phyloP scores from a whole-genome alignment of 306 rosid species.

The Astragalus glycyphyllos region DNA sequence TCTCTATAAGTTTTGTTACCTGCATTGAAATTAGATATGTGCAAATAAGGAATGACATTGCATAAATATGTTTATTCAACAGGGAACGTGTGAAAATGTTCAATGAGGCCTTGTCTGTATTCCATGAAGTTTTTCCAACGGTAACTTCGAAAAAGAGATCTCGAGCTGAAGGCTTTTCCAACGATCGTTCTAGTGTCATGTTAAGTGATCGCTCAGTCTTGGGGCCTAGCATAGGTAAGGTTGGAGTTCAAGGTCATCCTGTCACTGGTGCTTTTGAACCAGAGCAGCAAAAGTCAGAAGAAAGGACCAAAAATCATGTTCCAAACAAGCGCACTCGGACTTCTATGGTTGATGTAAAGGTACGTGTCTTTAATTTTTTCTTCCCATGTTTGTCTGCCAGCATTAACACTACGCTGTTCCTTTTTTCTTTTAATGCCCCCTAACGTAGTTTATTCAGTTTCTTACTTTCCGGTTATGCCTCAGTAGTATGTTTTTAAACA shows the following conservation, averaged over 20 bases:
- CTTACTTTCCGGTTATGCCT: conserved; percentile 20
- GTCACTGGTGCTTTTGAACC: conserved; percentile 73
- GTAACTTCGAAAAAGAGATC: conserved; percentile 93
- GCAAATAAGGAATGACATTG: conserved; percentile 46
- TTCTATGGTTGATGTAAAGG: conserved; percentile 90
- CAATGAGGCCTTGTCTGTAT: conserved; percentile 76
- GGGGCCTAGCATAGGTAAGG: conserved; percentile 76
- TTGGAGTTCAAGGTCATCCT: conserved; percentile 78
- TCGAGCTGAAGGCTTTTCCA: conserved; percentile 74
- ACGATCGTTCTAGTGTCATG: conserved; percentile 68
- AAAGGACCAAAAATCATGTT: conserved; percentile 68
- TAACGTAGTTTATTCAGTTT: conserved; percentile 36
- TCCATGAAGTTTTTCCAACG: conserved; percentile 81
- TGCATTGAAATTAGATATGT: conserved; percentile 39
- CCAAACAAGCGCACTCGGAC: conserved; percentile 96
- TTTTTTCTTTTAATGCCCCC: conserved; percentile 24
- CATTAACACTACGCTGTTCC: conserved; percentile 9
- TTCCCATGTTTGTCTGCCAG: conserved; percentile 20
- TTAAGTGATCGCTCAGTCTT: conserved; percentile 72
- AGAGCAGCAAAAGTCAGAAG: conserved; percentile 93
- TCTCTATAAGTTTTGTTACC: conserved; percentile 51
- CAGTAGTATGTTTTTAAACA: conserved; percentile 40
- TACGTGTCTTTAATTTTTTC: conserved; percentile 43
- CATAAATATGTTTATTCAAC: conserved; percentile 45
- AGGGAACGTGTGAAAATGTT: conserved; percentile 84